These are phyloP conservation scores for Penicillium roqueforti DNA, from an alignment of 495 filamentous ascomycete species.

Conservation along the genomic window DNA sequence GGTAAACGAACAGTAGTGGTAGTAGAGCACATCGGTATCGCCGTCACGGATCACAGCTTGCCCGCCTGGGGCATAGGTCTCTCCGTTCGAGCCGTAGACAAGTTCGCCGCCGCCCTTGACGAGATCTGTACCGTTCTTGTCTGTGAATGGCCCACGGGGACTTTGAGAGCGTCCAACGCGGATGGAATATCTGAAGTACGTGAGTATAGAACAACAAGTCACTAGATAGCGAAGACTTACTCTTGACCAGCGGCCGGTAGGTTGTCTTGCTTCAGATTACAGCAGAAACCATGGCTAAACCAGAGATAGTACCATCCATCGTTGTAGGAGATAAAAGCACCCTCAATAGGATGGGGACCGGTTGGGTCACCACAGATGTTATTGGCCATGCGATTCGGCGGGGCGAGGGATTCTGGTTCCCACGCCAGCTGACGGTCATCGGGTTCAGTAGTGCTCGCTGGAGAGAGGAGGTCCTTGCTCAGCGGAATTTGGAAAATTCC, in stretches of 20 bases:
- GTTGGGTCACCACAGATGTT: conserved; percentile 34
- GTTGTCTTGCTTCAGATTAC: conserved; percentile 46
- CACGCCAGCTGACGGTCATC: conserved; percentile 34
- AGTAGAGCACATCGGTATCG: conserved; percentile 41
- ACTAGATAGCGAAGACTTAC: conserved; percentile 35
- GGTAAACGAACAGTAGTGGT: conserved; percentile 42
- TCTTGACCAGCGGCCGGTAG: conserved; percentile 56
- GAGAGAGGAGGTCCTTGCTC: conserved; percentile 36
- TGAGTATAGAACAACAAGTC: neutral
- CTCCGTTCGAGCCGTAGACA: conserved; percentile 45
- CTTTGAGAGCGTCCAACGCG: conserved; percentile 38
- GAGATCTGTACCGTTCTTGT: conserved; percentile 35
- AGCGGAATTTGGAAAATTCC: conserved; percentile 64
- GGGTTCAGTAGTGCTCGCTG: conserved; percentile 20
- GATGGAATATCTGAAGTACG: conserved; percentile 37
- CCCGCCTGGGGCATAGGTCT: conserved; percentile 47
- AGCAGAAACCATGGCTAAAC: conserved; percentile 67
- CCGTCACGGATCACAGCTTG: conserved; percentile 37
- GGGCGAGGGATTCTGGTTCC: conserved; percentile 24
- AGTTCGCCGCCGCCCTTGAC: conserved; percentile 40
- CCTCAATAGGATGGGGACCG: conserved; percentile 40
- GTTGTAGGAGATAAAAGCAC: conserved; percentile 52
- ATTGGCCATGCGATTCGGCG: conserved; percentile 23
- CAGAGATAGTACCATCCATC: conserved; percentile 66
- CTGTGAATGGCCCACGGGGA: conserved; percentile 39